A percentile compares a stretch with the other conserved stretches of the same genome.
phyloP scores from a whole-genome alignment of 1,139 yeast species.

The Petasospora fabianii region DNA sequence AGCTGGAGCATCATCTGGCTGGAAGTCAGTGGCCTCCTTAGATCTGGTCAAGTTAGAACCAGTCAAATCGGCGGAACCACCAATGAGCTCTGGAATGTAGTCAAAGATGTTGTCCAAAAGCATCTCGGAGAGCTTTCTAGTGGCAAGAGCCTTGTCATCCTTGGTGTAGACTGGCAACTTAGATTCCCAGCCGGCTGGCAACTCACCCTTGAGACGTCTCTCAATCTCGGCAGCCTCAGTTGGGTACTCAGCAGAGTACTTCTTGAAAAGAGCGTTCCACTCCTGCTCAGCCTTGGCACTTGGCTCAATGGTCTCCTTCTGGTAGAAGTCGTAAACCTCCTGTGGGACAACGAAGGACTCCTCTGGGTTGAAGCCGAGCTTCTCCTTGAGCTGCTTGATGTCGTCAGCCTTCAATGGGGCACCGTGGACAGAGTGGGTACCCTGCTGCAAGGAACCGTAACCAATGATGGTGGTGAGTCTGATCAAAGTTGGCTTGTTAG shows the following conservation, averaged over 20 bases:
- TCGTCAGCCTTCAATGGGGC: conserved; percentile 95
- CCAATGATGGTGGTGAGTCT: conserved; percentile 92
- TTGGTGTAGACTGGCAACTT: conserved; percentile 78
- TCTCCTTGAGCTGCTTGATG: conserved; percentile 77
- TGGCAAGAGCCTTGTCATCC: conserved; percentile 78
- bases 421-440: conserved; percentile 96
- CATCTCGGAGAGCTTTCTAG: conserved; percentile 92
- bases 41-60: conserved; percentile 97
- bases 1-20: conserved; percentile 68
- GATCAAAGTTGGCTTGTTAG: conserved; percentile 87
- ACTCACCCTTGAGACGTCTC: conserved; percentile 77
- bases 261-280: conserved; percentile 66
- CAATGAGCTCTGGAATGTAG: conserved; percentile 81
- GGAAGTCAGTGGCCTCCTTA: conserved; percentile 85
- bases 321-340: conserved; percentile 75
- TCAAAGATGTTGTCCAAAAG: conserved; percentile 64
- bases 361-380: conserved; percentile 87
- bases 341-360: conserved; percentile 76
- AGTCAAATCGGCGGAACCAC: conserved; percentile 98
- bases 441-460: conserved; percentile 82
- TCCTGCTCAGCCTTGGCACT: conserved; percentile 64
- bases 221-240: conserved; percentile 73
- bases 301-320: conserved; percentile 51
- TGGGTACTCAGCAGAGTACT: conserved; percentile 71
- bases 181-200: conserved; percentile 83